Evolutionary conservation across 2,329 filamentous ascomycete genomes (phyloP).

Genomic region (Colletotrichum neosansevieriae): DNA sequence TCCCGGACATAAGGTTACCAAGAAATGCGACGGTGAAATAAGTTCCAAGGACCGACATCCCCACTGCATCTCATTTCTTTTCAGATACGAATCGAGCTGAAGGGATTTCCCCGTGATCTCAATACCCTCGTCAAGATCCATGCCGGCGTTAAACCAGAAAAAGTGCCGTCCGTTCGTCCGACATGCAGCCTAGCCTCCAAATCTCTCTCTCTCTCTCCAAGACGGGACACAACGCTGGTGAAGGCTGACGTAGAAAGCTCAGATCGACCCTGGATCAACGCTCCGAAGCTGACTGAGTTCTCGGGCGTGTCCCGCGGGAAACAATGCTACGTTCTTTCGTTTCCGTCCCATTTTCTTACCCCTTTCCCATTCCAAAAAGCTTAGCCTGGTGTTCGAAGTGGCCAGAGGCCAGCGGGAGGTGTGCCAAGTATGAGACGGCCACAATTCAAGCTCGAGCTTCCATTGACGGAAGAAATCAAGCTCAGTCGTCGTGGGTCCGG

Average conservation of each 20-base stretch:
- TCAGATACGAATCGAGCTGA: no score
- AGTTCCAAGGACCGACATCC: constrained; percentile 17
- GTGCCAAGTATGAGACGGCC: background rate
- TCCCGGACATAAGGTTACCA: no score
- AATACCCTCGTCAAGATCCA: background rate
- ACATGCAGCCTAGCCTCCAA: background rate
- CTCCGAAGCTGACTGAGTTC: background rate
- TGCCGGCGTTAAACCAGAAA: background rate
- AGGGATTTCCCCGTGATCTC: constrained; percentile 27
- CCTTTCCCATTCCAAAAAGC: background rate
- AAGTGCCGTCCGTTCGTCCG: constrained; percentile 32
- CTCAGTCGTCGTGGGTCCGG: background rate
- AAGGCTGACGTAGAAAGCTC: constrained; percentile 1
- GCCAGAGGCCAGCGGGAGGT: background rate
- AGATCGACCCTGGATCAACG: background rate
- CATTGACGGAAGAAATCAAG: constrained; percentile 39
- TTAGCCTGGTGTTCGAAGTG: constrained; percentile 1
- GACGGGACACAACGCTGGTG: background rate
- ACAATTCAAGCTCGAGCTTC: constrained; percentile 11
- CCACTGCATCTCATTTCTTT: background rate
- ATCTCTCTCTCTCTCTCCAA: background rate
- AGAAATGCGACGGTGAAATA: constrained; percentile 26
- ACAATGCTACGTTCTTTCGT: background rate
- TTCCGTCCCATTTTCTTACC: constrained; percentile 2
- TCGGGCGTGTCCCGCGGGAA: background rate